A percentile compares a stretch with the other conserved stretches of the same genome.
Conservation (phyloP, 441 rosid genomes). For the Iberis amara region DNA sequence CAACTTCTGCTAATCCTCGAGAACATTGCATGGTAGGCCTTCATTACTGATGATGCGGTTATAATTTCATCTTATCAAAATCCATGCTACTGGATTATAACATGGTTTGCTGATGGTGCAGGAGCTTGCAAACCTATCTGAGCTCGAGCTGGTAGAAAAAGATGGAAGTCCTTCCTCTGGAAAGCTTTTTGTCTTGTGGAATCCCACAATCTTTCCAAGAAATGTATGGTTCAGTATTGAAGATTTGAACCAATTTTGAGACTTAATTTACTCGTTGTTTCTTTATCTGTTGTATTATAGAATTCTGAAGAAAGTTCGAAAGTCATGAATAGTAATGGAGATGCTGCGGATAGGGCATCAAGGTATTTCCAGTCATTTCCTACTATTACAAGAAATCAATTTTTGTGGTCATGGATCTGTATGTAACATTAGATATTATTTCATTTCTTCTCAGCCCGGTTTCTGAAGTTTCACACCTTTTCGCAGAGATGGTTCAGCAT, state of each 20-base stretch:
- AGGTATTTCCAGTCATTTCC: conserved; percentile 35
- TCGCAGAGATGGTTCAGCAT: conserved; percentile 96
- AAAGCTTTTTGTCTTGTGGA: conserved; percentile 84
- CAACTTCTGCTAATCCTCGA: conserved; percentile 91
- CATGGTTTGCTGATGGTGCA: conserved; percentile 36
- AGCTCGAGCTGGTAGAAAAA: conserved; percentile 65
- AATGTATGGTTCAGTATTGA: conserved; percentile 33
- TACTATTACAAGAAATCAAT: neutral
- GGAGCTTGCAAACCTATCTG: conserved; percentile 88
- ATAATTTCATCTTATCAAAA: neutral
- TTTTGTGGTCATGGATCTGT: conserved; percentile 15
- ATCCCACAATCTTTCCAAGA: conserved; percentile 38
- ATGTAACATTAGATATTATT: conserved; percentile 17
- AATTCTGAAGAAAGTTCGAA: conserved; percentile 31
- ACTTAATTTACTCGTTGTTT: conserved; percentile 8
- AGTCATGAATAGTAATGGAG: conserved; percentile 23
- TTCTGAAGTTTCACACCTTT: conserved; percentile 67
- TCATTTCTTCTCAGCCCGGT: conserved; percentile 53
- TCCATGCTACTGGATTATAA: neutral
- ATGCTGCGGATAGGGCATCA: conserved; percentile 30
- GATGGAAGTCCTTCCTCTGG: conserved; percentile 89
- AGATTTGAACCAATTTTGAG: conserved; percentile 4
- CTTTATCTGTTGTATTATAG: conserved; percentile 36
- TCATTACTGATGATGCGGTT: conserved; percentile 18
- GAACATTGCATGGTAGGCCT: conserved; percentile 88